Conservation (phyloP, 495 filamentous ascomycete species). For the Podospora bellae-mahoneyi region DNA sequence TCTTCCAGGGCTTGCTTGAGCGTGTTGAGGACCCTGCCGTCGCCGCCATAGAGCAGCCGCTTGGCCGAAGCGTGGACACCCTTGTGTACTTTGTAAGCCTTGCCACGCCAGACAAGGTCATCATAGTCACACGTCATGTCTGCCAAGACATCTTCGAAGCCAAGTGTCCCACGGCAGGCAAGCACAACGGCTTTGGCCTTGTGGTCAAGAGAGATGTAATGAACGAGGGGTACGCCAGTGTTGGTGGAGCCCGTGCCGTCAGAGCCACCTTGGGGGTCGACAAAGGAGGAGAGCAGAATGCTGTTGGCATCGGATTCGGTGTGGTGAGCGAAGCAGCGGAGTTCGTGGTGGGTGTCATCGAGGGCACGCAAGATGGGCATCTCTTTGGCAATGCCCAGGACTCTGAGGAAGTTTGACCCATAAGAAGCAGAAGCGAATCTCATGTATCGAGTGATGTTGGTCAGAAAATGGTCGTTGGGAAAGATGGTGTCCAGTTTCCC, state of each 20-base stretch:
- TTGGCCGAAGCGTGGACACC: constrained; percentile 77
- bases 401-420: constrained; percentile 64
- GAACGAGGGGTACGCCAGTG: constrained; percentile 72
- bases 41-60: constrained; percentile 62
- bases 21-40: constrained; percentile 63
- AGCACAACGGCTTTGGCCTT: constrained; percentile 74
- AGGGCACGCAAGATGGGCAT: constrained; percentile 45
- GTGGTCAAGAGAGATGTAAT: constrained; percentile 75
- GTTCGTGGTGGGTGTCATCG: constrained; percentile 59
- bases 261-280: constrained; percentile 70
- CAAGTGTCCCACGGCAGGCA: constrained; percentile 71
- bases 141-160: constrained; percentile 76
- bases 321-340: constrained; percentile 69
- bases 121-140: constrained; percentile 83
- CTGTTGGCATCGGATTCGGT: constrained; percentile 63
- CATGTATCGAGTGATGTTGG: constrained; percentile 71
- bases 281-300: constrained; percentile 72
- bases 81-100: constrained; percentile 71
- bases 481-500: constrained; percentile 63
- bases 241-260: constrained; percentile 68
- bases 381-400: constrained; percentile 62
- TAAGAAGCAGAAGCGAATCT: constrained; percentile 77
- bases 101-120: constrained; percentile 63
- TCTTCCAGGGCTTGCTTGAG: constrained; percentile 69
- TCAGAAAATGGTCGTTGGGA: constrained; percentile 61